Percentiles rank a stretch among this genome's conserved stretches.
These are phyloP conservation scores for Brassica incana DNA, from an alignment of 345 rosid genomes.

Conservation along the genomic window DNA sequence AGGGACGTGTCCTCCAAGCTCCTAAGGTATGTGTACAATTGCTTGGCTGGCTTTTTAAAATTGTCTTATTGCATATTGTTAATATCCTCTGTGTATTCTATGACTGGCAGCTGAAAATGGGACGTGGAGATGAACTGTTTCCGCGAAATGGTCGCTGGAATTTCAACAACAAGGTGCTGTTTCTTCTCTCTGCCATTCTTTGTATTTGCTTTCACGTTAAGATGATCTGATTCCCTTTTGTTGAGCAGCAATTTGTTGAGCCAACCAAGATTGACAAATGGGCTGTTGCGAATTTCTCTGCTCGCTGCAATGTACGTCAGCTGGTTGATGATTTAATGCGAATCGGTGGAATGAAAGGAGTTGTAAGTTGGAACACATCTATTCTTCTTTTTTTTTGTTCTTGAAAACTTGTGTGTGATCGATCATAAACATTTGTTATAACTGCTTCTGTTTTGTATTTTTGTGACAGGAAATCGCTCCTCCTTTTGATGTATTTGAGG, in stretches of 20 bases:
- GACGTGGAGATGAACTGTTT: slow-evolving; percentile 72
- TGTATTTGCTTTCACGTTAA: slow-evolving; percentile 6
- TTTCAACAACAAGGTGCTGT: slow-evolving; percentile 80
- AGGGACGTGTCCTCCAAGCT: slow-evolving; percentile 77
- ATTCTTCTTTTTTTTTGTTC: not conserved
- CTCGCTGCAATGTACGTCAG: slow-evolving; percentile 63
- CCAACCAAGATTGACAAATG: slow-evolving; percentile 68
- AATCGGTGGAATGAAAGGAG: slow-evolving; percentile 75
- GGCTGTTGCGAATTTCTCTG: slow-evolving; percentile 86
- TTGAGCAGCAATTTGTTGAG: slow-evolving; percentile 68
- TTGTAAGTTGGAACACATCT: slow-evolving; percentile 47
- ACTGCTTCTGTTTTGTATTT: not conserved
- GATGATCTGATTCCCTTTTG: slow-evolving; percentile 2
- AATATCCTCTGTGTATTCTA: not conserved
- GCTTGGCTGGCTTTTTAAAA: not conserved
- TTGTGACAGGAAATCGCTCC: slow-evolving; percentile 45
- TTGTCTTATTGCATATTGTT: not conserved
- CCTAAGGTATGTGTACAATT: slow-evolving; percentile 57
- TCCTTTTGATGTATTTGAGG: slow-evolving; percentile 69
- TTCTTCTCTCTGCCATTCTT: not conserved
- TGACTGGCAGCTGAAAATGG: slow-evolving; percentile 63
- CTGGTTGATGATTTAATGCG: slow-evolving; percentile 57
- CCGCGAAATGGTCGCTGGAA: slow-evolving; percentile 95
- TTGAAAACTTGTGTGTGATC: not conserved
- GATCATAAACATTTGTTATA: not conserved